Evolutionary conservation across 371 early-diverging fungal species (phyloP).

Genomic region (Apophysomyces ossiformis): DNA sequence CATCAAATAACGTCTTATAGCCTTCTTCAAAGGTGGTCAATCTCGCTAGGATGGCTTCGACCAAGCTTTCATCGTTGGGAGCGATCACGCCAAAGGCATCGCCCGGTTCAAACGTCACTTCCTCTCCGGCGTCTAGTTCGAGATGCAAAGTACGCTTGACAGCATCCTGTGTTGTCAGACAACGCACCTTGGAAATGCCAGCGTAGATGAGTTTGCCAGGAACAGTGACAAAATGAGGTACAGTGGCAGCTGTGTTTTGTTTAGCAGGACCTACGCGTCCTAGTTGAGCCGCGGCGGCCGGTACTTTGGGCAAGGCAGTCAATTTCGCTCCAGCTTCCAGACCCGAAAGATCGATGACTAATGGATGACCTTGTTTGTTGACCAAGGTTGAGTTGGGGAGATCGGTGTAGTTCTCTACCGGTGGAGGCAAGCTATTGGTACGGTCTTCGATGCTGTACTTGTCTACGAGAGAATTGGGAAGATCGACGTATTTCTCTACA

Average conservation of each 20-base stretch:
- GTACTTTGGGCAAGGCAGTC: constrained; percentile 68
- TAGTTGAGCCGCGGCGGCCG: constrained; percentile 54
- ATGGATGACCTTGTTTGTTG: constrained; percentile 29
- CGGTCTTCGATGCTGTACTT: constrained; percentile 21
- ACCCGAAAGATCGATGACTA: constrained; percentile 55
- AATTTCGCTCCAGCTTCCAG: constrained; percentile 58
- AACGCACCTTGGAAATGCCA: constrained; percentile 50
- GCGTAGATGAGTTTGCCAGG: constrained; percentile 51
- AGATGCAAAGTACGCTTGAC: constrained; percentile 78
- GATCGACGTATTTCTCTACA: constrained; percentile 30
- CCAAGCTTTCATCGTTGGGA: constrained; percentile 72
- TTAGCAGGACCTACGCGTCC: constrained; percentile 17
- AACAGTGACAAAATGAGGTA: constrained; percentile 50
- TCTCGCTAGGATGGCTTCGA: constrained; percentile 55
- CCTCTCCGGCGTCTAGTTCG: constrained; percentile 61
- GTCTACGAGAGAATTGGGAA: constrained; percentile 34
- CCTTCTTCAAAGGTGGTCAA: constrained; percentile 44
- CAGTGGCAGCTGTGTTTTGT: constrained; percentile 23
- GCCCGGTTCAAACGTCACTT: constrained; percentile 72
- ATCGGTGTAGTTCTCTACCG: constrained; percentile 21
- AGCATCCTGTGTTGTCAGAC: constrained; percentile 63
- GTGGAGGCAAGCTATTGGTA: constrained; percentile 10
- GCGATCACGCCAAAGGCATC: constrained; percentile 87
- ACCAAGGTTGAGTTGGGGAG: constrained; percentile 21
- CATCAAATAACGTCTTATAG: constrained; percentile 38